Evolutionary conservation across 805 yeast species (phyloP), one percentile per base, ranked within the genome.

Genomic region (Debaryomyces hansenii): DNA sequence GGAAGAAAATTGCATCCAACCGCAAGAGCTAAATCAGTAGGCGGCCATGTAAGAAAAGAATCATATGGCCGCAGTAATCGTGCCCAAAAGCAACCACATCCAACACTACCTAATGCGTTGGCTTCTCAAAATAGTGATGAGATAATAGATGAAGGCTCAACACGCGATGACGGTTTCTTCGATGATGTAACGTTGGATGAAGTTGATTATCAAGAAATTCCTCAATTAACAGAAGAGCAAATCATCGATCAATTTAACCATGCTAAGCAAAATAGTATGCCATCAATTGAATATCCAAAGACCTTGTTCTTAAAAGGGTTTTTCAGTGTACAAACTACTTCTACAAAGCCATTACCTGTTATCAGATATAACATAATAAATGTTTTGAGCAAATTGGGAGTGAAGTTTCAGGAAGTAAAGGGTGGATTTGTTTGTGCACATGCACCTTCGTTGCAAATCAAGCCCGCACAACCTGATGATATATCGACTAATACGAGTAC

Each of bases 351-450:
- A 15, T 74, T 92, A 46, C 91, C 96, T 10, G 87, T 88, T 51
- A 90, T 91, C 47, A 80, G 97, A 45, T 83, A 87, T 59, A 91
- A 87, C 61, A 83, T 91, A 35, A 87, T 91, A 24, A 78, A 82
- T 16, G 92, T 87, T 1, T 75, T 91, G 61, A 83, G 82, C 15
- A 82, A 82, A 51, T 74, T 89, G 60, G 90, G 89, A 21, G 94
- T 92, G 41, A 81, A 83, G 48, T 91, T 79, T 63, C 86, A 84
- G 51, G 98, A 91, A 67, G 96, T 91, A 18, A 86, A 86, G 59
- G 97, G 98, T 48, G 98, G 97, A 0, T 91, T 92, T 63, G 79
- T 89, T 20, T 91, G 98, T 70, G 77, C 82, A 8, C 90, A 87
- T 58, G 71, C 79, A 31, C 78, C 85, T 36, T 79, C 83, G 3